Evolutionary conservation across 768 basidiomycete species (phyloP).

Genomic region (Lentinula sp.): DNA sequence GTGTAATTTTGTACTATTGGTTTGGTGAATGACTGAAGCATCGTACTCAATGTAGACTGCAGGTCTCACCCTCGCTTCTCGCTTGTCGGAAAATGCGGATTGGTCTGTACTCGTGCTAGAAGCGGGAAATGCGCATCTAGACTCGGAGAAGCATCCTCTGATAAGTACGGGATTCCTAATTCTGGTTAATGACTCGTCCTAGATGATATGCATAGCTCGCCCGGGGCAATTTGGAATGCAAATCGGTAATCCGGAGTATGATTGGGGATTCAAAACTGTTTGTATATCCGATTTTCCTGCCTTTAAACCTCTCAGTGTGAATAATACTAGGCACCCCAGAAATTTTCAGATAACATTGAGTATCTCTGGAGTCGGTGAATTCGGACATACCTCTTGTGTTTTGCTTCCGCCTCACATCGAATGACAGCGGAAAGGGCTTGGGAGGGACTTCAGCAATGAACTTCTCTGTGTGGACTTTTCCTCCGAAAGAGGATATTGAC

Average conservation of each 20-base stretch:
- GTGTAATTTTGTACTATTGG: background rate
- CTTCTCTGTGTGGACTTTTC: conserved; percentile 25
- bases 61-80: conserved; percentile 32
- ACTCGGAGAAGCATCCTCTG: conserved; percentile 12
- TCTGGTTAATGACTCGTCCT: background rate
- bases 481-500: conserved; percentile 23
- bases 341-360: conserved; percentile 3
- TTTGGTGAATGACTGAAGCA: background rate
- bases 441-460: conserved; percentile 44
- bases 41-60: conserved; percentile 15
- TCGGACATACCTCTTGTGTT: background rate
- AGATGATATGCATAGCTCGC: background rate
- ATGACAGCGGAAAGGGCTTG: conserved; percentile 2
- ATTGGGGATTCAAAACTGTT: conserved; percentile 16
- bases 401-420: background rate
- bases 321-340: conserved; percentile 3
- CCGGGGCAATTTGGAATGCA: background rate
- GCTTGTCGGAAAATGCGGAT: conserved; percentile 27
- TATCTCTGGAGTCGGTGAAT: conserved; percentile 5
- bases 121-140: conserved; percentile 17
- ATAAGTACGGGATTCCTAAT: conserved; percentile 4
- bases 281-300: background rate
- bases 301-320: background rate
- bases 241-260: conserved; percentile 9
- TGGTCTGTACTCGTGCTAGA: conserved; percentile 29